phyloP scores from a whole-genome alignment of 176 grass and related monocot genomes.

The Oryza longistaminata region DNA sequence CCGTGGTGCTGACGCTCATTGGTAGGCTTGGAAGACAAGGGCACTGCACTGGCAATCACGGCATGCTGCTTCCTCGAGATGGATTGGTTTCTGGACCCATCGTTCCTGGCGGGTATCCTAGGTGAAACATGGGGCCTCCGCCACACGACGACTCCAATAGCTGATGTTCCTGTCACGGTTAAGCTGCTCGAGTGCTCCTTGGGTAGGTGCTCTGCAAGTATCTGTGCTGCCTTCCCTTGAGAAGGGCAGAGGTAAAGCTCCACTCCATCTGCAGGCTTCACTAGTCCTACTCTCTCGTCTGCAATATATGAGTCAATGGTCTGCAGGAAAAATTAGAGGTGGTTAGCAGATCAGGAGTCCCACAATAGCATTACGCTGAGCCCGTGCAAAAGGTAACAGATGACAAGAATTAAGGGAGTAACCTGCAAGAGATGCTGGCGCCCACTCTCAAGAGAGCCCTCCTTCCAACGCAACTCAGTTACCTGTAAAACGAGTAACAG shows the following conservation, averaged over 20 bases:
- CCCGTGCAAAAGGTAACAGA: not conserved
- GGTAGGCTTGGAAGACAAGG: constrained; percentile 3
- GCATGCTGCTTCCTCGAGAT: constrained; percentile 47
- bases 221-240: constrained; percentile 44
- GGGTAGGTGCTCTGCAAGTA: constrained; percentile 51
- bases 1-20: not conserved
- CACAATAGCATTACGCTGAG: not conserved
- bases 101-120: constrained; percentile 41
- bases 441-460: constrained; percentile 49
- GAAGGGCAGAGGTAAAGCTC: constrained; percentile 73
- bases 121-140: constrained; percentile 41
- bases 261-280: constrained; percentile 51
- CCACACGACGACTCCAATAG: constrained; percentile 73
- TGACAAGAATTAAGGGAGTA: not conserved
- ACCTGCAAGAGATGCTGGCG: constrained; percentile 56
- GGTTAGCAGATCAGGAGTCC: not conserved
- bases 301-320: constrained; percentile 58
- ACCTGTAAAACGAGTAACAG: constrained; percentile 39
- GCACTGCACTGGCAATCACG: constrained; percentile 29
- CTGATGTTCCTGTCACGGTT: not conserved
- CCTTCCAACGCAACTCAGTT: constrained; percentile 55
- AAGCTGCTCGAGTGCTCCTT: constrained; percentile 49
- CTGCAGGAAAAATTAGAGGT: constrained; percentile 35
- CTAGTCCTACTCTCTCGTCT: constrained; percentile 63
- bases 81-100: constrained; percentile 28